Percentiles rank a stretch among this genome's conserved stretches.
These are phyloP conservation scores for Calonectria pteridis DNA, from an alignment of 2,329 filamentous ascomycete species.

Conservation along the genomic window DNA sequence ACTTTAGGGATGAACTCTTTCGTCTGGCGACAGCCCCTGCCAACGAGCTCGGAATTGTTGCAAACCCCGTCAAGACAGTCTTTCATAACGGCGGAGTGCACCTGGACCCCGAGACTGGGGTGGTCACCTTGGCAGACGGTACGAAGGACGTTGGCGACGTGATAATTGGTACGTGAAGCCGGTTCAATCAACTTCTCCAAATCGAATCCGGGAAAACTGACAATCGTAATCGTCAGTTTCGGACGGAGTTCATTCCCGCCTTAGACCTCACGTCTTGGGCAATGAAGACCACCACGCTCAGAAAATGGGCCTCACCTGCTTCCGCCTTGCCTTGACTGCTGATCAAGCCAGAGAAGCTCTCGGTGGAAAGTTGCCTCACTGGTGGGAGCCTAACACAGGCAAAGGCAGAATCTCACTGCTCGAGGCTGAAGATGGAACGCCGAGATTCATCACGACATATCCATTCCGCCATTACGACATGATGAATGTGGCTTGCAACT, in stretches of 20 bases:
- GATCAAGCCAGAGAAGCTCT: conserved; percentile 7
- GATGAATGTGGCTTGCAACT: conserved; percentile 22
- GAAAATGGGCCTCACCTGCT: conserved; percentile 21
- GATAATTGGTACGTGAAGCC: neutral
- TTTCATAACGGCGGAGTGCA: conserved; percentile 12
- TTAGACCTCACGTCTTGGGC: neutral
- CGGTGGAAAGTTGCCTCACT: conserved; percentile 11
- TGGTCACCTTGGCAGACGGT: conserved; percentile 7
- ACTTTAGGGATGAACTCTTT: conserved; percentile 17
- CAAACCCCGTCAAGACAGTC: conserved; percentile 9
- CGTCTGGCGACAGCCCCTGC: neutral
- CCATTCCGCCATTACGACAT: conserved; percentile 5
- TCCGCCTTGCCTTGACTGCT: conserved; percentile 8
- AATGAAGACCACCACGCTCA: conserved; percentile 1
- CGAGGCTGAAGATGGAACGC: conserved; percentile 18
- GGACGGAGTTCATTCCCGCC: conserved; percentile 15
- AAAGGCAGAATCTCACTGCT: conserved; percentile 12
- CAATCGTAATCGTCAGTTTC: neutral
- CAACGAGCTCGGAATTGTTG: neutral
- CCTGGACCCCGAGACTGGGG: conserved; percentile 5
- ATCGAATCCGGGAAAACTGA: neutral
- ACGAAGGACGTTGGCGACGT: conserved; percentile 10
- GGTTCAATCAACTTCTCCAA: neutral
- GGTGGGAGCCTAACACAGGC: conserved; percentile 11
- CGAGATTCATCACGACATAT: conserved; percentile 19